Evolutionary conservation across 1,139 yeast species (phyloP).

Genomic region (Suhomyces chickasaworum): DNA sequence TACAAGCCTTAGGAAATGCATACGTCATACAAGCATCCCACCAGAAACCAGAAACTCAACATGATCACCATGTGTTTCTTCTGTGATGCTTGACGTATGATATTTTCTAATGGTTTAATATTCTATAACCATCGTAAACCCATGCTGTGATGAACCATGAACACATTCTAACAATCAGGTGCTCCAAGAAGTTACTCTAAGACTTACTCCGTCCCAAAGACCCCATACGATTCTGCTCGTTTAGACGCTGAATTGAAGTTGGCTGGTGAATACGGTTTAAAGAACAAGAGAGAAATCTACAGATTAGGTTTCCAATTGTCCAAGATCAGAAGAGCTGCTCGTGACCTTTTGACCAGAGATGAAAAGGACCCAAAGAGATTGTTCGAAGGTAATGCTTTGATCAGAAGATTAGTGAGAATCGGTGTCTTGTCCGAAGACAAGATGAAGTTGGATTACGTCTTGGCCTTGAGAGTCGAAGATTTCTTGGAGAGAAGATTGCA

Average conservation of each 20-base stretch:
- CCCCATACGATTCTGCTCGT: constrained; percentile 99
- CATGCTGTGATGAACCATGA: constrained; percentile 7
- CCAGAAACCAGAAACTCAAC: too few species aligned
- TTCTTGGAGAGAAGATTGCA: constrained; percentile 99
- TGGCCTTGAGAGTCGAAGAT: constrained; percentile 97
- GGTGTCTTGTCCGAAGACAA: constrained; percentile 99
- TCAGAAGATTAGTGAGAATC: constrained; percentile 95
- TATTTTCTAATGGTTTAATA: constrained; percentile 7
- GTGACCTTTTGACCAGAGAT: constrained; percentile 99
- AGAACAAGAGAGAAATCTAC: constrained; percentile 99
- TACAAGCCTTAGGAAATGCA: constrained; percentile 30
- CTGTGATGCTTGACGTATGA: background rate
- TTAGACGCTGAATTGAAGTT: constrained; percentile 98
- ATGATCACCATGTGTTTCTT: too few species aligned
- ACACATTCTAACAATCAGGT: constrained; percentile 51
- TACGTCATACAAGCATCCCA: background rate
- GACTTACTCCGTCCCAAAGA: constrained; percentile 99
- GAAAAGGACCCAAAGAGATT: constrained; percentile 99
- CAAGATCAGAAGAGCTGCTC: constrained; percentile 99
- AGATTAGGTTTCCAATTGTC: constrained; percentile 98
- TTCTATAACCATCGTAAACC: constrained; percentile 11
- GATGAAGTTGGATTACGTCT: constrained; percentile 99
- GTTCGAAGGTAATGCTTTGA: constrained; percentile 99
- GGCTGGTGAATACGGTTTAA: constrained; percentile 99
- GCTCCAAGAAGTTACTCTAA: constrained; percentile 99